Percentiles rank a stretch among this genome's conserved stretches.
phyloP scores from a whole-genome alignment of 768 basidiomycete species.

The Amanita thiersii region DNA sequence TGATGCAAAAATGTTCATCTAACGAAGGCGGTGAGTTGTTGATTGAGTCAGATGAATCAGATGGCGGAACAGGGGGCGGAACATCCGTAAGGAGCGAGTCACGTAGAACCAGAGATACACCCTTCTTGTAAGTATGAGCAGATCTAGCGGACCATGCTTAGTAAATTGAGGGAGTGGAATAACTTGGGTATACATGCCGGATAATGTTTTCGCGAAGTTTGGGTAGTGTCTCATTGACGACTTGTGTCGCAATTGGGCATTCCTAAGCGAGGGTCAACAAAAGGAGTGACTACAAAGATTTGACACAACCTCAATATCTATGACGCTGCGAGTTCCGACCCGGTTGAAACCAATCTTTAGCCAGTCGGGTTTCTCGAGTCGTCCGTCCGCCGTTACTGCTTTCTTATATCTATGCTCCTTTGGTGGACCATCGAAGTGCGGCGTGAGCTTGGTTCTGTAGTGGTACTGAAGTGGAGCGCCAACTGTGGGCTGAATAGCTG shows the following conservation, averaged over 20 bases:
- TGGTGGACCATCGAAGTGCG: constrained; percentile 83
- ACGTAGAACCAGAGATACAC: constrained; percentile 84
- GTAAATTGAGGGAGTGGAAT: not conserved
- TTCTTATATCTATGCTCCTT: constrained; percentile 24
- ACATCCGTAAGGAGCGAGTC: constrained; percentile 47
- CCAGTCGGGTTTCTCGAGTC: constrained; percentile 47
- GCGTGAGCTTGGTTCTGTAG: constrained; percentile 96
- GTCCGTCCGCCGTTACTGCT: constrained; percentile 9
- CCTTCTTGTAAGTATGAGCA: constrained; percentile 73
- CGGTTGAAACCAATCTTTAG: constrained; percentile 86
- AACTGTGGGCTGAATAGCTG: constrained; percentile 64
- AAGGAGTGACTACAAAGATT: not conserved
- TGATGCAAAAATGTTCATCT: constrained; percentile 70
- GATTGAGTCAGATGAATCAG: constrained; percentile 16
- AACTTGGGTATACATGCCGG: constrained; percentile 35
- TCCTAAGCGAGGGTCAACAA: constrained; percentile 40
- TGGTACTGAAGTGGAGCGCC: constrained; percentile 85
- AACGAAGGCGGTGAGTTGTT: constrained; percentile 30
- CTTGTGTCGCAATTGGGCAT: constrained; percentile 83
- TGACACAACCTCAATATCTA: constrained; percentile 72
- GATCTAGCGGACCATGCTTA: constrained; percentile 39
- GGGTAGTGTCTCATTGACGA: constrained; percentile 62
- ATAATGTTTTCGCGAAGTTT: constrained; percentile 58
- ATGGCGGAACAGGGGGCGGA: constrained; percentile 20
- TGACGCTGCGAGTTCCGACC: constrained; percentile 59